Percentiles rank a stretch among this genome's conserved stretches.
phyloP scores from a whole-genome alignment of 2,329 filamentous ascomycete species.

The Fusarium sarcochroum region DNA sequence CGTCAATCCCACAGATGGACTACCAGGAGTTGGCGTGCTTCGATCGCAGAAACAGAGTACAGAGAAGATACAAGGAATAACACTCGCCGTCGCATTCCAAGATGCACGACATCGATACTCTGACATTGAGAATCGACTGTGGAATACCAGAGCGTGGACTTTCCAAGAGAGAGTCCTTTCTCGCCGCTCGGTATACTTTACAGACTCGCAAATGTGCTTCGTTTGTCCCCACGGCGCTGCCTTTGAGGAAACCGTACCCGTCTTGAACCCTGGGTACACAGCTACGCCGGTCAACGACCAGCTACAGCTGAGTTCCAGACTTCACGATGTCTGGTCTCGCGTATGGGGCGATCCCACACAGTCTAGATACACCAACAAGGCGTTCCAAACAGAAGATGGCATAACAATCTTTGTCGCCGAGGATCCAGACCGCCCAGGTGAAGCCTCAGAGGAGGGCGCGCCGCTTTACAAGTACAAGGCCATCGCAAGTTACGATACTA shows the following conservation, averaged over 20 bases:
- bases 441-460: background rate
- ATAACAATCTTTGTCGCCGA: slow-evolving; percentile 18
- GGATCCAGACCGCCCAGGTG: slow-evolving; percentile 3
- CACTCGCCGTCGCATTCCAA: slow-evolving; percentile 13
- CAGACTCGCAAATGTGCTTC: slow-evolving; percentile 26
- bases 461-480: slow-evolving; percentile 15
- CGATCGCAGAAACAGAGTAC: background rate
- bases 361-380: slow-evolving; percentile 8
- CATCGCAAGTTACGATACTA: slow-evolving; percentile 5
- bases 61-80: slow-evolving; percentile 6
- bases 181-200: slow-evolving; percentile 20
- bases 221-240: slow-evolving; percentile 17
- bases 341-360: slow-evolving; percentile 29
- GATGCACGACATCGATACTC: slow-evolving; percentile 2
- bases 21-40: slow-evolving; percentile 4
- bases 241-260: slow-evolving; percentile 11
- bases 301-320: slow-evolving; percentile 9
- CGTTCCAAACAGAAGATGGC: slow-evolving; percentile 12
- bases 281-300: slow-evolving; percentile 6
- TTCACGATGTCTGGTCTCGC: slow-evolving; percentile 6
- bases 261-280: background rate
- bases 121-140: slow-evolving; percentile 14
- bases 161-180: slow-evolving; percentile 31
- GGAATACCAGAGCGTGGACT: slow-evolving; percentile 28
- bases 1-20: slow-evolving; percentile 15